Evolutionary conservation across 305 asterid species (phyloP).

Genomic region (Fraxinus sp.): DNA sequence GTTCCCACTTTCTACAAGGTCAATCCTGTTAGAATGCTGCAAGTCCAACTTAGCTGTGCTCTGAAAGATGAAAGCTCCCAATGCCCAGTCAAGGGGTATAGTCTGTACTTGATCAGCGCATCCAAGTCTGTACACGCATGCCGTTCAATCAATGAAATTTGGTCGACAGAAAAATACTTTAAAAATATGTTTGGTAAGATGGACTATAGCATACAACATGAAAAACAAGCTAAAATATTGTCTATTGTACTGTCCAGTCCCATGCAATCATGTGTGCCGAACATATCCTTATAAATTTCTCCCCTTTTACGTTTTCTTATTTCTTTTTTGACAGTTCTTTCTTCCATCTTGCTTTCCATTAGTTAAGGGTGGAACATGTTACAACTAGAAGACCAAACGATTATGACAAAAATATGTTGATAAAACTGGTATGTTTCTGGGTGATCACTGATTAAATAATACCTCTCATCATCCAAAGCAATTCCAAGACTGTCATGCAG

Average conservation of each 20-base stretch:
- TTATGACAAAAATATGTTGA: background rate
- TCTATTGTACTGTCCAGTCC: background rate
- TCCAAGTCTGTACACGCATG: constrained; percentile 58
- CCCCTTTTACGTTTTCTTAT: background rate
- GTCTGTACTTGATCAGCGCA: constrained; percentile 68
- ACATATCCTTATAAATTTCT: background rate
- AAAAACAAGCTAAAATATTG: background rate
- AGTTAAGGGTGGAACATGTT: background rate
- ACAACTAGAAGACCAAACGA: background rate
- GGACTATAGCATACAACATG: background rate
- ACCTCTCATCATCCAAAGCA: constrained; percentile 80
- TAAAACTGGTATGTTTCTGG: background rate
- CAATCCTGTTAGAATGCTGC: constrained; percentile 43
- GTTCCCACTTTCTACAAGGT: constrained; percentile 36
- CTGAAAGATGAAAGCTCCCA: constrained; percentile 89
- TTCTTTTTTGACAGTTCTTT: background rate
- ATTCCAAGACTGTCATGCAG: constrained; percentile 98
- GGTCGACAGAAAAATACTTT: background rate
- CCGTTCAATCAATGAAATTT: constrained; percentile 12
- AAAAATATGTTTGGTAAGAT: background rate
- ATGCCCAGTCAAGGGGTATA: constrained; percentile 91
- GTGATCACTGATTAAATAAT: constrained; percentile 7
- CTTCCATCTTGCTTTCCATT: background rate
- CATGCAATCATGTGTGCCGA: background rate
- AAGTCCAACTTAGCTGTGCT: constrained; percentile 38